A percentile compares a stretch with the other conserved stretches of the same genome.
phyloP scores from a whole-genome alignment of 2,329 filamentous ascomycete species.

The Apiospora saccharicola region DNA sequence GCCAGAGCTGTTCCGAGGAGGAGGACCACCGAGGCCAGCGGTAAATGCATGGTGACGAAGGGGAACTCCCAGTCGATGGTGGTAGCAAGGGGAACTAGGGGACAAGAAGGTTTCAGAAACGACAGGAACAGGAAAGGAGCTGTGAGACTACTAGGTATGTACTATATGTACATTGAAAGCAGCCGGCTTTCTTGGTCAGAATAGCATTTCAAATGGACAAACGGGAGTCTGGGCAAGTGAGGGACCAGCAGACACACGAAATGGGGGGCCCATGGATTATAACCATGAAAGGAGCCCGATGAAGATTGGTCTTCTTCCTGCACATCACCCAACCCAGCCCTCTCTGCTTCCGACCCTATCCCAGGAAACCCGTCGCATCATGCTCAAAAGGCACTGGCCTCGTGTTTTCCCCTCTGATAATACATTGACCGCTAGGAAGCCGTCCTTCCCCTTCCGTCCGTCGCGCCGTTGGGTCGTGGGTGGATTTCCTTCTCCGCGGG shows the following conservation, averaged over 20 bases:
- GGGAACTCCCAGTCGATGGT: not conserved
- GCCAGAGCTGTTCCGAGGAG: constrained; percentile 18
- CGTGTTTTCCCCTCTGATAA: not conserved
- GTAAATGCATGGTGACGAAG: constrained; percentile 1
- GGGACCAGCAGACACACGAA: not conserved
- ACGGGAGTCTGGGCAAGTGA: not conserved
- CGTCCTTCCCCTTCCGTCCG: constrained; percentile 9
- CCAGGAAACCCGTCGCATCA: not conserved
- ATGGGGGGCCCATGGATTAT: not conserved
- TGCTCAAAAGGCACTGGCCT: not conserved
- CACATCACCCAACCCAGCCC: not conserved
- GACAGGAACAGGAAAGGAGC: not conserved
- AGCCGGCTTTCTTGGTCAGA: not conserved
- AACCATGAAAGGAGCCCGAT: not conserved
- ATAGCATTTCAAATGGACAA: not conserved
- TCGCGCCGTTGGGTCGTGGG: not conserved
- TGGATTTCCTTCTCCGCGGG: not conserved
- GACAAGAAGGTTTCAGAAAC: not conserved
- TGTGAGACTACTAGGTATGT: not conserved
- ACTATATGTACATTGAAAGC: not conserved
- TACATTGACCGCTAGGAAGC: not conserved
- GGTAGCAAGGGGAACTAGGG: not conserved
- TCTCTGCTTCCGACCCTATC: not conserved
- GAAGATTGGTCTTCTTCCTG: not conserved
- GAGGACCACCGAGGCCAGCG: not conserved